Evolutionary conservation across 2,329 filamentous ascomycete species (phyloP), one percentile per base, ranked within the genome.

Genomic region (Cercospora sesami): DNA sequence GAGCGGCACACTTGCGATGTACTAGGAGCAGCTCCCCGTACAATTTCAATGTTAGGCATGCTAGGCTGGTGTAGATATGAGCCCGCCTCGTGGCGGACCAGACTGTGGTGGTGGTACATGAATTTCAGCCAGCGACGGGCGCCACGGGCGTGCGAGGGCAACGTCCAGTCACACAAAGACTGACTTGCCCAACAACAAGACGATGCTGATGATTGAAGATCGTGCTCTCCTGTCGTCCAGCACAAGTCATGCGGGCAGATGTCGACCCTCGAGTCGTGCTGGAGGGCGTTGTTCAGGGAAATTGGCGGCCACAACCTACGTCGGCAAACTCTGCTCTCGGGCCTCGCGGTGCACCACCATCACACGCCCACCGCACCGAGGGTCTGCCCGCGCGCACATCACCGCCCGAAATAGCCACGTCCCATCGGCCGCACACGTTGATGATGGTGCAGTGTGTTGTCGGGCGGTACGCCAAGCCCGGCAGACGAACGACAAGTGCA

Each of bases 321-420:
- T 30, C n/a, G 4, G 36, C 21, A 30, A 57, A 64, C 10, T 57
- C 33, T 30, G 62, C 62, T 64, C 53, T 28, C 62, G 53, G 60
- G 42, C 48, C 62, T 64, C 23, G 23, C 30, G 6, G 23, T 36
- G 48, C 36, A 42, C 21, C 53, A 39, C 28, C 51, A 33, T 12
- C 45, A 23, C 16, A 39, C 33, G 33, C 14, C 14, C 36, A 42
- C 36, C 36, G 36, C 36, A 39, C 33, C 33, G 33, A 39, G 33
- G 6, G 33, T 39, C 33, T 39, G 33, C 33, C 33, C 33, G 33
- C 33, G 33, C 33, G 33, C 33, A 39, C 36, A 42, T 42, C 45
- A 26, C 21, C 45, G 10, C 18, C 18, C 45, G 45, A 21, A 21
- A 48, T 12, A 12, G 45, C 45, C 45, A 23, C 18, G 45, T 42